Evolutionary conservation across 371 early-diverging fungal species (phyloP).

Genomic region (Mucor circinelloides): DNA sequence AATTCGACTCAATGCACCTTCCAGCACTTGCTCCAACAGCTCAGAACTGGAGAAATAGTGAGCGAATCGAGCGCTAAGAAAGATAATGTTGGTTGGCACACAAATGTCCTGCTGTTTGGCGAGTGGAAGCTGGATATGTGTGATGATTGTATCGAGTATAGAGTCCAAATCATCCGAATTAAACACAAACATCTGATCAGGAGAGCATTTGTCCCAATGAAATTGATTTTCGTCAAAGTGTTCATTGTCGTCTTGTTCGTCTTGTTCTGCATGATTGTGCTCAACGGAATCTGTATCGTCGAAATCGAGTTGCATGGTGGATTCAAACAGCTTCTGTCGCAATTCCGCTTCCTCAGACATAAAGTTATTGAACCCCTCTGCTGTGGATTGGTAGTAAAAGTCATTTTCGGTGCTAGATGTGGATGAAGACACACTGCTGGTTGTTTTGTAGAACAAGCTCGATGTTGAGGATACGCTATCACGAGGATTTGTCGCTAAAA

Average conservation of each 20-base stretch:
- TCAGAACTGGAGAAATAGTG: slow-evolving; percentile 76
- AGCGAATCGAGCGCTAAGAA: slow-evolving; percentile 87
- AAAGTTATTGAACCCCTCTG: slow-evolving; percentile 45
- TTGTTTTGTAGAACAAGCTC: slow-evolving; percentile 34
- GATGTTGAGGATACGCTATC: slow-evolving; percentile 62
- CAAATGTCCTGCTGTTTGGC: slow-evolving; percentile 60
- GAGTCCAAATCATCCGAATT: slow-evolving; percentile 65
- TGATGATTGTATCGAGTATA: slow-evolving; percentile 73
- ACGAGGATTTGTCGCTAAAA: slow-evolving; percentile 53
- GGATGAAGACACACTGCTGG: slow-evolving; percentile 35
- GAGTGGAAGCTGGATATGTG: slow-evolving; percentile 59
- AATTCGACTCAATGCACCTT: slow-evolving; percentile 64
- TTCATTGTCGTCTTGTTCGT: slow-evolving; percentile 24
- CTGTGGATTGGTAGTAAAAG: slow-evolving; percentile 53
- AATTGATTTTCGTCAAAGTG: slow-evolving; percentile 44
- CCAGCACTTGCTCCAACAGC: slow-evolving; percentile 69
- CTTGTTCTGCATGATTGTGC: slow-evolving; percentile 18
- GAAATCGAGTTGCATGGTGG: slow-evolving; percentile 33
- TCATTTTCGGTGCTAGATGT: slow-evolving; percentile 43
- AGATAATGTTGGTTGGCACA: slow-evolving; percentile 83
- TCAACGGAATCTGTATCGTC: slow-evolving; percentile 8
- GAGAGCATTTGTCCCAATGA: slow-evolving; percentile 76
- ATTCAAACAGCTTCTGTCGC: slow-evolving; percentile 44
- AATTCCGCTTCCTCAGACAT: slow-evolving; percentile 57
- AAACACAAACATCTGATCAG: slow-evolving; percentile 93